Base-by-base conservation (phyloP, 2,329 filamentous ascomycete species). In the Aspergillus unguis region DNA sequence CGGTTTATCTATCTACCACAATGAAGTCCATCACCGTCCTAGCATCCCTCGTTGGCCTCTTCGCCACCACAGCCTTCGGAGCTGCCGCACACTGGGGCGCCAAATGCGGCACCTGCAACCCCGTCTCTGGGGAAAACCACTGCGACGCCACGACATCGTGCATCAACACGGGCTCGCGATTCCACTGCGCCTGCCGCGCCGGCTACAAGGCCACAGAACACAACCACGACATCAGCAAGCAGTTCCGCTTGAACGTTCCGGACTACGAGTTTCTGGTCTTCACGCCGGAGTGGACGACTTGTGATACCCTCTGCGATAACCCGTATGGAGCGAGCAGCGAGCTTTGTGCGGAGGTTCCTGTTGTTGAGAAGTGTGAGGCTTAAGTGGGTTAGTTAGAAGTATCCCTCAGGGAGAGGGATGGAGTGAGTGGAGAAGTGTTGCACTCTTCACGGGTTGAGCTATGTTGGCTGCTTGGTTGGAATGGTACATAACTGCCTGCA, bases 91-190 rank as follows among this genome's bases (percentile, higher is more conserved):
- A 58, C 26, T 35, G 58, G 4, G 53, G 56, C 2, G 61, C 65
- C 8, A 58, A 51, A 28, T 73, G 70, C 55, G 66, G 67, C 26
- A 70, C 67, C 43, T 74, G 72, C 65, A 72, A 74, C 55, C 70
- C 72, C 2, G 33, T 71, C 53, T 69, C 70, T 3, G 71, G 70
- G 51, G 43, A 70, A 45, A 75, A 75, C 58, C 56, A 59, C 53
- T 76, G 74, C 57, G 69, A 75, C 54, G 60, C 71, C 38, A 75
- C 71, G 10, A 76, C 74, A 26, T 75, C 73, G 5, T 76, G 74
- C 61, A 75, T 75, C 58, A 73, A 68, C 63, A 73, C 71, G 1
- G 71, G 71, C 45, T 61, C 59, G 5, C 55, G 62, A 25, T 73
- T 72, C 68, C 70, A 73, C 62, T 73, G 71, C 50, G 71, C 71